phyloP scores from a whole-genome alignment of 345 rosid genomes.

The Hevea brasiliensis region DNA sequence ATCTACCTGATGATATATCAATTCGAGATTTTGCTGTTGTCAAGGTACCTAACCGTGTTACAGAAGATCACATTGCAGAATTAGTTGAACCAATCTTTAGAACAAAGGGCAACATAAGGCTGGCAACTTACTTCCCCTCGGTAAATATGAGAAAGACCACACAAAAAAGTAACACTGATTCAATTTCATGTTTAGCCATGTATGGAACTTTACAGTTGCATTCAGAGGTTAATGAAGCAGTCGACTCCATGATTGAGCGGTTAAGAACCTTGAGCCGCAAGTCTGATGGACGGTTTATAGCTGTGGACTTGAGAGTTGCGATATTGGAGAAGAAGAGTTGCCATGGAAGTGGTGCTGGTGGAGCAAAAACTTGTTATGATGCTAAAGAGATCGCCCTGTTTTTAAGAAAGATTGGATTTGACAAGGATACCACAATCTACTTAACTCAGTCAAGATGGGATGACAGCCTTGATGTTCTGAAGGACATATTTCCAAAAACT shows the following conservation, averaged over 20 bases:
- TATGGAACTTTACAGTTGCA: constrained; percentile 80
- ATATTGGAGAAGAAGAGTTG: constrained; percentile 72
- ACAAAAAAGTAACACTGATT: constrained; percentile 57
- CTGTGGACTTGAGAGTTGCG: constrained; percentile 87
- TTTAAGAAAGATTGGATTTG: constrained; percentile 81
- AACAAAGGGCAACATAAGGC: constrained; percentile 78
- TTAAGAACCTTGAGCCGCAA: constrained; percentile 74
- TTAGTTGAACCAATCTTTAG: constrained; percentile 61
- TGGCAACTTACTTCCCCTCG: constrained; percentile 85
- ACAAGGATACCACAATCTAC: constrained; percentile 73
- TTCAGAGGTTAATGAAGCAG: constrained; percentile 73
- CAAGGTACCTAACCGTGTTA: constrained; percentile 83
- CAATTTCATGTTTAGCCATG: constrained; percentile 78
- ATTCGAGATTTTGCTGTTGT: constrained; percentile 64
- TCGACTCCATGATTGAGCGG: constrained; percentile 74
- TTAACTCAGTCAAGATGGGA: constrained; percentile 96
- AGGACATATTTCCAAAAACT: constrained; percentile 84
- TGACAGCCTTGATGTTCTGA: constrained; percentile 72
- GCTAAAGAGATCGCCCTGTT: constrained; percentile 79
- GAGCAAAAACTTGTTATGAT: constrained; percentile 71
- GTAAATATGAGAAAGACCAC: constrained; percentile 81
- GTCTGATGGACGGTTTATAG: constrained; percentile 70
- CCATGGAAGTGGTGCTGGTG: constrained; percentile 44
- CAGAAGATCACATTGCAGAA: constrained; percentile 69
- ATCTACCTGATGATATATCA: constrained; percentile 63